Evolutionary conservation across 2,329 filamentous ascomycete species (phyloP), one percentile per base, ranked within the genome.

Genomic region (Botrytis galanthina): DNA sequence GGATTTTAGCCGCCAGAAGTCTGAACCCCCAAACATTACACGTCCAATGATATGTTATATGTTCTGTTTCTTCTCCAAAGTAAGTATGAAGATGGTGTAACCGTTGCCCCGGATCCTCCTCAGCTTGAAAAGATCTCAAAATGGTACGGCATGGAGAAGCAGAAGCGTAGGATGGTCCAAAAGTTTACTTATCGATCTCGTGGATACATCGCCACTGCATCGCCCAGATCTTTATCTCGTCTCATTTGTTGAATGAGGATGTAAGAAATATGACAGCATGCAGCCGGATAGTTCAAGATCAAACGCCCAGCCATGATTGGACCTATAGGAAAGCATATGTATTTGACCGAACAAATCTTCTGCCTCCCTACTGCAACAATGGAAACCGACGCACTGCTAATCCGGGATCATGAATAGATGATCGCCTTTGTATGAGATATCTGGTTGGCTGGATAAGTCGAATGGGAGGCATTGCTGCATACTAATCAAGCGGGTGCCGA

Each of bases 381-480:
- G 8, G 29, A 35, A 35, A 37, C 39, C 39, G 54, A 62, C 61
- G 46, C 73, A 72, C 68, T 68, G 73, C 73, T 61, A 63, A 73
- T 67, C 73, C 71, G 68, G 73, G 71, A 75, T 39, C 44, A 59
- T 62, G 59, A 71, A 35, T 32, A 64, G 70, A 71, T 32, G 70
- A 57, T 72, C 70, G 9, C 51, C 46, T 72, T 67, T 14, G 59
- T 8, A 18, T 22, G 10, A 64, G 59, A 64, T 67, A 35, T 57
- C 16, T 72, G 61, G 70, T 72, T 72, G 70, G 70, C 44, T 57
- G 37, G 29, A 66, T 61, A 57, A 57, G 51, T 29, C n/a, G 51
- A 18, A 32, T 57, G 57, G 16, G n/a, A 46, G 68, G 39, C 35
- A 20, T 59, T 57, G 61, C 48, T 72, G 48, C 70, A 66, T 51